Evolutionary conservation across 2,329 filamentous ascomycete species (phyloP).

Genomic region (Xylariaceae sp.): DNA sequence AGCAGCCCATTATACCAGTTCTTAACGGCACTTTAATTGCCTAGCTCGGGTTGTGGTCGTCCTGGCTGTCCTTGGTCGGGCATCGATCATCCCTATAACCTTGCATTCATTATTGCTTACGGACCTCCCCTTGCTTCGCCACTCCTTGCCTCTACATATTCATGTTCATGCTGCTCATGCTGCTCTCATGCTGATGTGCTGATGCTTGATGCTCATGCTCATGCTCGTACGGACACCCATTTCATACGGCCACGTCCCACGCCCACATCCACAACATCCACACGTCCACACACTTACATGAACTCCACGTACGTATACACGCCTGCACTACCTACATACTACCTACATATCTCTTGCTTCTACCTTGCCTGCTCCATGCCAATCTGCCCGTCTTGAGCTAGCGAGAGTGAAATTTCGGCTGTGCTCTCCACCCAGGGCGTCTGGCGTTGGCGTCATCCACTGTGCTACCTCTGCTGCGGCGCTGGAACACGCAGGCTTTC

Average conservation of each 20-base stretch:
- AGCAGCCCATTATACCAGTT: neutral
- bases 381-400: neutral
- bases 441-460: slow-evolving; percentile 7
- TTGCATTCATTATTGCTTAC: neutral
- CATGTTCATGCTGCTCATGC: neutral
- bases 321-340: neutral
- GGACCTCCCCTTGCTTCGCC: neutral
- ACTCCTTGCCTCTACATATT: neutral
- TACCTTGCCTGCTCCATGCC: neutral
- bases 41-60: neutral
- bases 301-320: neutral
- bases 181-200: neutral
- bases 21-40: neutral
- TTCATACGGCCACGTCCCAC: too few relatives aligned
- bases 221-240: too few relatives aligned
- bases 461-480: neutral
- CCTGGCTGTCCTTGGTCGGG: neutral
- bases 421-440: slow-evolving; percentile 5
- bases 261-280: neutral
- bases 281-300: neutral
- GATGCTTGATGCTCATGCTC: too few relatives aligned
- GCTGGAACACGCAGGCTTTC: slow-evolving; percentile 5
- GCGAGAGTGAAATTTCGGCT: slow-evolving; percentile 4
- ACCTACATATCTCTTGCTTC: neutral
- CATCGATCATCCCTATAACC: neutral